Percentiles rank a stretch among this genome's conserved stretches.
phyloP scores from a whole-genome alignment of 164 flowering plant species.

The Dillenia turbinata region DNA sequence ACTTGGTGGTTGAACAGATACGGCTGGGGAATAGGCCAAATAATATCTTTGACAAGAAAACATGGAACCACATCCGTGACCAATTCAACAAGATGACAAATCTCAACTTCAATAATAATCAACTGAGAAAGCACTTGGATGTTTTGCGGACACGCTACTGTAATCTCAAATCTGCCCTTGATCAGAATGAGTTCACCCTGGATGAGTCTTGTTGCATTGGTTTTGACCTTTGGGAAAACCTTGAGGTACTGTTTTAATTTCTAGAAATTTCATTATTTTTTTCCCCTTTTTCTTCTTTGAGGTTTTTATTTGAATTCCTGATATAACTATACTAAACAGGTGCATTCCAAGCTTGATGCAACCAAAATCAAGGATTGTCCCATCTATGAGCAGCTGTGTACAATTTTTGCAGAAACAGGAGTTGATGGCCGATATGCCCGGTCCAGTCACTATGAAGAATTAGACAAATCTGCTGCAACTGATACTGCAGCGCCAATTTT shows the following conservation, averaged over 20 bases:
- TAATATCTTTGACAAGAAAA: slow-evolving; percentile 59
- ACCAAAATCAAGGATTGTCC: slow-evolving; percentile 58
- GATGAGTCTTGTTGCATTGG: slow-evolving; percentile 41
- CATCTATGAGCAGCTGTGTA: slow-evolving; percentile 67
- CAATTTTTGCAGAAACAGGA: slow-evolving; percentile 51
- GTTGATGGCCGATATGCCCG: slow-evolving; percentile 67
- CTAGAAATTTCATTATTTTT: neutral
- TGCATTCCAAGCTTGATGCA: slow-evolving; percentile 40
- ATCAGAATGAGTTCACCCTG: slow-evolving; percentile 37
- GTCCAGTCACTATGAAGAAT: slow-evolving; percentile 64
- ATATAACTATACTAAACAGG: slow-evolving; percentile 22
- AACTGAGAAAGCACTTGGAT: slow-evolving; percentile 62
- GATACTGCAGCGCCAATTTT: slow-evolving; percentile 16
- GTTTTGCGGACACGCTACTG: slow-evolving; percentile 52
- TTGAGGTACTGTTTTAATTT: slow-evolving; percentile 31
- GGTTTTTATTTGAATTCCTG: slow-evolving; percentile 3
- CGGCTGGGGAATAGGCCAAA: slow-evolving; percentile 36
- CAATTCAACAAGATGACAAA: slow-evolving; percentile 47
- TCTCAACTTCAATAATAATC: slow-evolving; percentile 57
- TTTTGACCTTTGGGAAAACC: slow-evolving; percentile 51
- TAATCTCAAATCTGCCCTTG: slow-evolving; percentile 42
- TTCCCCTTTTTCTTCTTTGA: neutral
- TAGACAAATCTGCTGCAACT: slow-evolving; percentile 24
- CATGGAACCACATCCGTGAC: slow-evolving; percentile 57
- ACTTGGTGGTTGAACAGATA: slow-evolving; percentile 60